Evolutionary conservation across 225 moss, liverwort and hornwort genomes (phyloP).

Genomic region (Polytrichum formosum): DNA sequence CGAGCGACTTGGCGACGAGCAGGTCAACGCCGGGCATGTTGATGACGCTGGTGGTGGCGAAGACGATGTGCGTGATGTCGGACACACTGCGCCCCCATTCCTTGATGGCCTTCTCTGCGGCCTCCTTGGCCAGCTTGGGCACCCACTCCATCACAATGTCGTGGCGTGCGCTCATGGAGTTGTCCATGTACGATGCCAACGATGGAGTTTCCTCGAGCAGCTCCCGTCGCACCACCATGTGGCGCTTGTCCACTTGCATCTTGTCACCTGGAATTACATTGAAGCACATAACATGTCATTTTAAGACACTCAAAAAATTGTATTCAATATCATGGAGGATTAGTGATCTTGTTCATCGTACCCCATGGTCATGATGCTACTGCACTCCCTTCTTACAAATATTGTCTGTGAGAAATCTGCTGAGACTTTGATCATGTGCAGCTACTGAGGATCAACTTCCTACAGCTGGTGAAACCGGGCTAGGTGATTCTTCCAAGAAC

Average conservation of each 20-base stretch:
- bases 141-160: slow-evolving; percentile 53
- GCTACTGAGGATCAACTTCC: no score
- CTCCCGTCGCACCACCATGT: slow-evolving; percentile 38
- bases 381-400: no score
- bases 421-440: no score
- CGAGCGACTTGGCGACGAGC: slow-evolving; percentile 4
- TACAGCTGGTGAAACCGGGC: no score
- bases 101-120: slow-evolving; percentile 45
- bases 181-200: slow-evolving; percentile 44
- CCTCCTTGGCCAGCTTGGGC: slow-evolving; percentile 48
- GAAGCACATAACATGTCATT: no score
- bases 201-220: slow-evolving; percentile 34
- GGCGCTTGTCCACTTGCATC: slow-evolving; percentile 43
- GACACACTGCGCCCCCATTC: slow-evolving; percentile 51
- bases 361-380: no score
- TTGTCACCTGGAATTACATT: slow-evolving; percentile 31
- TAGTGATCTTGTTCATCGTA: no score
- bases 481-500: no score
- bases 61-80: slow-evolving; percentile 51
- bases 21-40: slow-evolving; percentile 45
- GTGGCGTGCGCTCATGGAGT: slow-evolving; percentile 46
- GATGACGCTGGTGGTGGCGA: slow-evolving; percentile 53
- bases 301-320: no score
- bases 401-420: no score
- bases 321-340: no score